Percentiles rank a stretch among this genome's conserved stretches.
Conservation (phyloP, 352 stramenopile species). For the Pythium periplocum region DNA sequence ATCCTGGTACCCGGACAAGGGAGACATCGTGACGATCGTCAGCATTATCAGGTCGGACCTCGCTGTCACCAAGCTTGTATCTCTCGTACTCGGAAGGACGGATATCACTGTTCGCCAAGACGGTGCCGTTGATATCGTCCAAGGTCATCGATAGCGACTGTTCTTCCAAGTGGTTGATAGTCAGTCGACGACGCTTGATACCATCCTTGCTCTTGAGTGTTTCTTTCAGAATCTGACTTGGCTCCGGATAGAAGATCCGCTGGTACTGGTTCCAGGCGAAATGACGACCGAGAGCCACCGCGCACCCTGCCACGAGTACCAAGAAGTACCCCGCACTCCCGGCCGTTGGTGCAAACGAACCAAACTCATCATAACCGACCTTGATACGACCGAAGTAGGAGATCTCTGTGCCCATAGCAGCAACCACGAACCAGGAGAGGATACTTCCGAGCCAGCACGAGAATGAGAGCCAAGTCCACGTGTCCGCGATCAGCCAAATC, state of each 20-base stretch:
- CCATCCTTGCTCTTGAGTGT: conserved; percentile 24
- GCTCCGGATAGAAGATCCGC: conserved; percentile 65
- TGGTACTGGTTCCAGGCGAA: conserved; percentile 80
- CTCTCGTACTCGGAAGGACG: conserved; percentile 38
- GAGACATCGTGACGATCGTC: conserved; percentile 7
- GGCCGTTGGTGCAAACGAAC: conserved; percentile 53
- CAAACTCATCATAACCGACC: conserved; percentile 78
- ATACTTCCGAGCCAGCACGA: conserved; percentile 59
- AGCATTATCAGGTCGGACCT: conserved; percentile 6
- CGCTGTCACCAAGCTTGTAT: conserved; percentile 9
- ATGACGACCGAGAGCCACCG: conserved; percentile 63
- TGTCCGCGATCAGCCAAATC: conserved; percentile 80
- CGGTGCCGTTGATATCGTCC: conserved; percentile 53
- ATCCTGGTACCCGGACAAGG: conserved; percentile 6
- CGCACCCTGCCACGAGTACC: conserved; percentile 61
- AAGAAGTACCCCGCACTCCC: conserved; percentile 53
- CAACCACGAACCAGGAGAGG: conserved; percentile 66
- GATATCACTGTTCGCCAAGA: conserved; percentile 38
- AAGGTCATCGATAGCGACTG: conserved; percentile 74
- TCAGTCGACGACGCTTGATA: conserved; percentile 37
- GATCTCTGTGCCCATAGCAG: conserved; percentile 45
- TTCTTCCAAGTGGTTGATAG: conserved; percentile 70
- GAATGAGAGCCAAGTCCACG: conserved; percentile 62
- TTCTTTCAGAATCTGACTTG: conserved; percentile 68
- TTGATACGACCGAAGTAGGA: conserved; percentile 60